Evolutionary conservation across 169 alveolate species (phyloP).

Genomic region (Cryptosporidium xiaoi): DNA sequence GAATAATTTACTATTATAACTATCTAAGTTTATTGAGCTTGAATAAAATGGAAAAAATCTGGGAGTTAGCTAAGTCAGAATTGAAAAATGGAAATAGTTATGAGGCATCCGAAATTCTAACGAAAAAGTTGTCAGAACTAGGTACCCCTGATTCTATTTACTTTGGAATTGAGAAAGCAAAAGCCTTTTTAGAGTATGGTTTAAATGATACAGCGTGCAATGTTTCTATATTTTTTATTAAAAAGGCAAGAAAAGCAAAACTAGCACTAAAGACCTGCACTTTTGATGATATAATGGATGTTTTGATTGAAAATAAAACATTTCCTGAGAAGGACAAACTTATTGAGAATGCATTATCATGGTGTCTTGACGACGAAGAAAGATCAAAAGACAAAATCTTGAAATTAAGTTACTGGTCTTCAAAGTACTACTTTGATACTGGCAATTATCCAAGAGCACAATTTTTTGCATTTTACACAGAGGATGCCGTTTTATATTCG

Average conservation of each 20-base stretch:
- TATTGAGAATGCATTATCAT: slow-evolving; percentile 33
- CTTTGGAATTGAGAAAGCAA: slow-evolving; percentile 64
- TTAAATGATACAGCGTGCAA: slow-evolving; percentile 50
- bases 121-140: slow-evolving; percentile 27
- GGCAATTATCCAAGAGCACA: slow-evolving; percentile 51
- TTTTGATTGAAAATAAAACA: slow-evolving; percentile 2
- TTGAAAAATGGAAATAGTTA: slow-evolving; percentile 60
- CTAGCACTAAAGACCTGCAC: not conserved
- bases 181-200: slow-evolving; percentile 43
- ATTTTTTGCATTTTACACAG: slow-evolving; percentile 40
- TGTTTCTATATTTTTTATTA: slow-evolving; percentile 21
- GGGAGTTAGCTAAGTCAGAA: slow-evolving; percentile 23
- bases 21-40: not conserved
- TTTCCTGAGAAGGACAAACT: slow-evolving; percentile 27
- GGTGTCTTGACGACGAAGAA: slow-evolving; percentile 47
- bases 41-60: slow-evolving; percentile 34
- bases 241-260: slow-evolving; percentile 49
- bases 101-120: slow-evolving; percentile 50
- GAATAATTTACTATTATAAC: too few species aligned
- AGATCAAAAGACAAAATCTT: slow-evolving; percentile 5
- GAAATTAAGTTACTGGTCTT: slow-evolving; percentile 62
- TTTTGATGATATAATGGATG: slow-evolving; percentile 25
- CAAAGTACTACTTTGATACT: slow-evolving; percentile 34
- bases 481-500: slow-evolving; percentile 35
- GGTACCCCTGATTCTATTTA: slow-evolving; percentile 28